Conservation (phyloP, 805 yeast genomes). For the Candida nitratophila region DNA sequence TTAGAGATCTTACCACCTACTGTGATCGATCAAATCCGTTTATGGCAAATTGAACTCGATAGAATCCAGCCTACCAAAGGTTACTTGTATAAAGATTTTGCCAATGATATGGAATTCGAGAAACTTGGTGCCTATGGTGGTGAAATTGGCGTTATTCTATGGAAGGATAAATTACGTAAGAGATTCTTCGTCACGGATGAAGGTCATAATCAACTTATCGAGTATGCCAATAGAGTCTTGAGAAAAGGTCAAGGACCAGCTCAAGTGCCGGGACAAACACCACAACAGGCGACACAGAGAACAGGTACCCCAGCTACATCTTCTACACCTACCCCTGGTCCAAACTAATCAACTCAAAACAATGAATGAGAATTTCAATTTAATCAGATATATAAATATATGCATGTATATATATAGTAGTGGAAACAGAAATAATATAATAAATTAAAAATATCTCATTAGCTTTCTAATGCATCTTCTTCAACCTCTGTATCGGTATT, state of each 20-base stretch:
- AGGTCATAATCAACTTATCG: constrained; percentile 86
- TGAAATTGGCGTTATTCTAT: constrained; percentile 86
- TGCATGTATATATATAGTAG: no score
- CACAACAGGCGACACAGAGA: no score
- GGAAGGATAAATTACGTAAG: constrained; percentile 68
- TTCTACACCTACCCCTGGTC: neutral
- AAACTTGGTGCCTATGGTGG: constrained; percentile 68
- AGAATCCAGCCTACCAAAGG: constrained; percentile 86
- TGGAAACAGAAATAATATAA: no score
- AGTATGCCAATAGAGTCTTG: constrained; percentile 68
- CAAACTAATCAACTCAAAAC: neutral
- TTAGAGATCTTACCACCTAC: constrained; percentile 82
- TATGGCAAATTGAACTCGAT: constrained; percentile 96
- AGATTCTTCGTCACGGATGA: constrained; percentile 83
- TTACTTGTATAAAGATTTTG: constrained; percentile 79
- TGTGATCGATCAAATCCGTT: constrained; percentile 89
- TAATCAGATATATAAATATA: neutral
- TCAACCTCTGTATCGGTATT: constrained; percentile 64
- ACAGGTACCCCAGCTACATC: neutral
- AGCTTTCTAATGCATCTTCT: constrained; percentile 21
- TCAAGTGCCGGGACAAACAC: neutral
- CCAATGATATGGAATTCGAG: constrained; percentile 69
- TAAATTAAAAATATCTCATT: no score
- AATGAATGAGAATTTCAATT: no score
- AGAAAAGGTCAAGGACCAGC: constrained; percentile 14